Conservation (phyloP, 1,284 basidiomycete genomes). For the Sporisorium scitamineum region DNA sequence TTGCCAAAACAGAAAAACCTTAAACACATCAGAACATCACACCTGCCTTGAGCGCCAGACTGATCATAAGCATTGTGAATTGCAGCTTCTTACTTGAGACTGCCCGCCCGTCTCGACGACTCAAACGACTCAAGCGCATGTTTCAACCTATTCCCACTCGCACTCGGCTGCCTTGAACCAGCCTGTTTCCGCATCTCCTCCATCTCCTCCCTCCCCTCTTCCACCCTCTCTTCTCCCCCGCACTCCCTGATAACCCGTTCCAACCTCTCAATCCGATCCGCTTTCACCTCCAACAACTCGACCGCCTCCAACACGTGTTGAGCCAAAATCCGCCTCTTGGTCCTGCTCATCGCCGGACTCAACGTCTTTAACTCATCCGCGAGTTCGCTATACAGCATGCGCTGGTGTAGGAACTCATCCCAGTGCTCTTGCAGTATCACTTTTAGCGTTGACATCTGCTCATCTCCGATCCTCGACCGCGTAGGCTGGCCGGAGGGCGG, state of each 20-base stretch:
- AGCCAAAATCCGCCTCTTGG: constrained; percentile 57
- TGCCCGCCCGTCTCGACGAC: neutral
- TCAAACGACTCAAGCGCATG: constrained; percentile 32
- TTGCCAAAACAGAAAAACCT: neutral
- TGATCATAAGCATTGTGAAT: too few relatives aligned
- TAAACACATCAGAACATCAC: neutral
- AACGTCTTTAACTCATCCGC: constrained; percentile 66
- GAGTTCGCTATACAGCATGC: constrained; percentile 63
- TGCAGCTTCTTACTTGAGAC: neutral
- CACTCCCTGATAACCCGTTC: too few relatives aligned
- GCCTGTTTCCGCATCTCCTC: constrained; percentile 17
- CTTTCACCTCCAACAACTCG: constrained; percentile 62
- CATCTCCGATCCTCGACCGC: neutral
- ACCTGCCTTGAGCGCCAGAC: too few relatives aligned
- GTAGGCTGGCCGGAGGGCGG: neutral
- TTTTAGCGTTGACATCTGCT: constrained; percentile 15
- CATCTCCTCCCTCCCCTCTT: constrained; percentile 1
- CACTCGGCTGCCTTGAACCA: constrained; percentile 15
- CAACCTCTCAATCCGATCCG: constrained; percentile 58
- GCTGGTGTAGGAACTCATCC: constrained; percentile 65
- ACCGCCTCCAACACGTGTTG: constrained; percentile 65
- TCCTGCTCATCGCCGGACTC: constrained; percentile 53
- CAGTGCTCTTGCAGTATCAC: constrained; percentile 57
- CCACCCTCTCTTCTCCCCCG: neutral
- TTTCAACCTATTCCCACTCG: constrained; percentile 22